A percentile compares a stretch with the other conserved stretches of the same genome.
phyloP scores from a whole-genome alignment of 306 rosid genomes.

The Inga leiocalycina region DNA sequence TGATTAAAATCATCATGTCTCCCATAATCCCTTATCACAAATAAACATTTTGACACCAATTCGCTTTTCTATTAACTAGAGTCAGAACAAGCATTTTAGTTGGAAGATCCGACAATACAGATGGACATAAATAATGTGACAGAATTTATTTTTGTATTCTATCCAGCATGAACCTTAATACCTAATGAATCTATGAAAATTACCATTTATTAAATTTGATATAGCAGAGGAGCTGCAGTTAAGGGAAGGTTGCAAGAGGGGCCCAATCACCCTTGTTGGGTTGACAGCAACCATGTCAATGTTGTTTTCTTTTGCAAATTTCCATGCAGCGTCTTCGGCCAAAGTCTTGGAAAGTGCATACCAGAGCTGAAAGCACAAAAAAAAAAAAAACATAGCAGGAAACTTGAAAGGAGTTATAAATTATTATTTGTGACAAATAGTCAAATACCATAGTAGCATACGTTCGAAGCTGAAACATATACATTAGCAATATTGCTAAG shows the following conservation, averaged over 20 bases:
- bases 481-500: neutral
- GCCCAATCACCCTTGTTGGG: constrained; percentile 78
- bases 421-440: neutral
- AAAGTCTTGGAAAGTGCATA: constrained; percentile 79
- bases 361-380: constrained; percentile 57
- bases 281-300: constrained; percentile 74
- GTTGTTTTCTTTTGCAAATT: constrained; percentile 67
- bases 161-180: neutral
- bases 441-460: neutral
- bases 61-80: neutral
- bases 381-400: constrained; percentile 1
- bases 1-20: neutral
- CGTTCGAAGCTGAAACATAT: neutral
- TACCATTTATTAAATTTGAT: constrained; percentile 60
- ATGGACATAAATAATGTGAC: neutral
- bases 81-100: neutral
- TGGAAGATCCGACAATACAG: neutral
- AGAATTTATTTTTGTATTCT: neutral
- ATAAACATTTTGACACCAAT: neutral
- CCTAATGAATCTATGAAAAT: neutral
- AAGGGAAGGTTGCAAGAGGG: constrained; percentile 75
- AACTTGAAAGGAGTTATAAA: neutral
- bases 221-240: constrained; percentile 60
- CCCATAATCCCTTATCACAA: neutral
- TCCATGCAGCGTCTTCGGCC: constrained; percentile 93